Percentiles rank a stretch among this genome's conserved stretches.
These are phyloP conservation scores for Candida sakaeoensis DNA, from an alignment of 805 yeast species.

Conservation along the genomic window DNA sequence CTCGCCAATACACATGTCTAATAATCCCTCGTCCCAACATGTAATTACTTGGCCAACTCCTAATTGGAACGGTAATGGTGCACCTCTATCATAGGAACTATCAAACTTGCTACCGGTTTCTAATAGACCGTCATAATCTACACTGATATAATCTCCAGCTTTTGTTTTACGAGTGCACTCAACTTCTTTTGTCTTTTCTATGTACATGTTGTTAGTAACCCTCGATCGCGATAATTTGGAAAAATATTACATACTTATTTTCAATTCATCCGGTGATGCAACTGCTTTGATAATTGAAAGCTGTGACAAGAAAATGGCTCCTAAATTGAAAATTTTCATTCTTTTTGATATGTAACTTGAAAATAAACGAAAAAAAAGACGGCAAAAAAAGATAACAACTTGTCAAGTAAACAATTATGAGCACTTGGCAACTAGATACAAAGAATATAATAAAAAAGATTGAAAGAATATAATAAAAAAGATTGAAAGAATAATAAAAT, in stretches of 20 bases:
- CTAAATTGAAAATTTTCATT: background rate
- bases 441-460: too few species aligned
- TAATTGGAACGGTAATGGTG: constrained; percentile 67
- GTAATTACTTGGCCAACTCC: constrained; percentile 78
- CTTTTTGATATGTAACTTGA: too few species aligned
- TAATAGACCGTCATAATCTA: constrained; percentile 76
- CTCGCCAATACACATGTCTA: constrained; percentile 82
- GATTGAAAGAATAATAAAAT: too few species aligned
- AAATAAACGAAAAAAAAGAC: background rate
- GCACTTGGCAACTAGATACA: too few species aligned
- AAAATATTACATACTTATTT: constrained; percentile 31
- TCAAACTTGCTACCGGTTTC: constrained; percentile 72
- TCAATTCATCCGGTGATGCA: constrained; percentile 17
- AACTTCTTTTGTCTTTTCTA: constrained; percentile 31
- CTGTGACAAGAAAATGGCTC: constrained; percentile 7
- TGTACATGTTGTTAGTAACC: too few species aligned
- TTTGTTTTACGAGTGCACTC: constrained; percentile 57
- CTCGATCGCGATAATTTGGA: too few species aligned
- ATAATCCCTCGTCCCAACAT: constrained; percentile 90
- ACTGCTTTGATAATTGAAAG: constrained; percentile 4
- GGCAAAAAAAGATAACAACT: background rate
- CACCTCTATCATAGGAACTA: constrained; percentile 58
- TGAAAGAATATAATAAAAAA: too few species aligned
- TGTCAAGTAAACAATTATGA: background rate
- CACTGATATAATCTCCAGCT: constrained; percentile 64